A percentile compares a stretch with the other conserved stretches of the same genome.
Evolutionary conservation across 2,329 filamentous ascomycete genomes (phyloP).

Genomic region (Dactylellina haptotyla): DNA sequence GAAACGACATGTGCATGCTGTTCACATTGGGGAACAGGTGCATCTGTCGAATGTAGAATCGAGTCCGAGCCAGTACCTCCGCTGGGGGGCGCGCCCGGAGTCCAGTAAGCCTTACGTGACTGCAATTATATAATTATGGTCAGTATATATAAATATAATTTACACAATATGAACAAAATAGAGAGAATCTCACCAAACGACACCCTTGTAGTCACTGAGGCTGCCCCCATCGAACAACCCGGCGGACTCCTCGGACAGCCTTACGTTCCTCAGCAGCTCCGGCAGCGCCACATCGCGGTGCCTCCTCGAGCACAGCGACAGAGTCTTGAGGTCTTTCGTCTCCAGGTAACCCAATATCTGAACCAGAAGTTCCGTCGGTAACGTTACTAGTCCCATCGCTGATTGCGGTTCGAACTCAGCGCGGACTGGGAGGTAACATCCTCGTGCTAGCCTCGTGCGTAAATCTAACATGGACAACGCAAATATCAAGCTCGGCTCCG

Average conservation of each 20-base stretch:
- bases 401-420: too few relatives aligned
- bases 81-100: neutral
- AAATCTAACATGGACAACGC: too few relatives aligned
- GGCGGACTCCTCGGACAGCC: neutral
- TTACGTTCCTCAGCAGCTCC: neutral
- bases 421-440: too few relatives aligned
- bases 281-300: neutral
- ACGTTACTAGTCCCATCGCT: neutral
- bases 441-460: too few relatives aligned
- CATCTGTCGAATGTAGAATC: neutral
- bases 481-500: too few relatives aligned
- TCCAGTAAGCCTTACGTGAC: neutral
- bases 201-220: neutral
- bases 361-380: neutral
- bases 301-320: neutral
- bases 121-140: too few relatives aligned
- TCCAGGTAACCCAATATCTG: neutral
- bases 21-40: neutral
- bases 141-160: too few relatives aligned
- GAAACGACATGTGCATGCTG: neutral
- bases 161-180: too few relatives aligned
- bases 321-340: neutral
- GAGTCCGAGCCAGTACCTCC: neutral
- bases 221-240: neutral
- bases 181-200: neutral